Evolutionary conservation across 768 basidiomycete genomes (phyloP), one percentile per base, ranked within the genome.

Genomic region (Russula virescens): DNA sequence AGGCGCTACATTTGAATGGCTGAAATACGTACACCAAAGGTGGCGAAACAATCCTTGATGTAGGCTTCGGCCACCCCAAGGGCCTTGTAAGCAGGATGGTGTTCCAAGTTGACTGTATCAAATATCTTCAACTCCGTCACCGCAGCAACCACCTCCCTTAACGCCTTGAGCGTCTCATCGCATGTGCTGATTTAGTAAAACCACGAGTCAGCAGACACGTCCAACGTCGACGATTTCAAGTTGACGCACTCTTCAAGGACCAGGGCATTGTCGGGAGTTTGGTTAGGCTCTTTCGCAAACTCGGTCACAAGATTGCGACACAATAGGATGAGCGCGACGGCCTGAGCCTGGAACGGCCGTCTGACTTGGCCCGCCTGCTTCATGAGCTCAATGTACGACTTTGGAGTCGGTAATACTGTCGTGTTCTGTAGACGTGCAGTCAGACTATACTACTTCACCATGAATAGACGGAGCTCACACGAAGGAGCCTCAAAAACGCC

Each of bases 301-400:
- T 43, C 38, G n/a, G 25, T 50, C 42, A 46, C 64, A n/a, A 65
- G 49, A 3, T 8, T n/a, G 45, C 64, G 64, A 46, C 64, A 65
- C 43, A 65, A 47, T 13, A 42, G 31, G 40, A 65, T 52, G 38
- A 65, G 61, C 5, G 50, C 50, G 6, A 62, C 11, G 10, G 64
- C 64, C 45, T 65, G 64, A 5, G 61, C 54, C n/a, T 62, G 45
- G 64, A 62, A 65, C 5, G 64, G 64, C 28, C 64, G 64, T 35
- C 64, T 50, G 45, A 62, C 61, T 49, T 21, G 40, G 13, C 55
- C 60, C 16, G 64, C 64, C 19, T 62, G 38, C 43, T 65, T 65
- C 43, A 65, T 62, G 21, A 65, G 42, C n/a, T 48, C 50, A 10
- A 53, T 34, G 60, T 63, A 65, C 1, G 64, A 53, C 40, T 35